Evolutionary conservation across 2,329 filamentous ascomycete species (phyloP), one percentile per base, ranked within the genome.

Genomic region (Neonectria hederae): DNA sequence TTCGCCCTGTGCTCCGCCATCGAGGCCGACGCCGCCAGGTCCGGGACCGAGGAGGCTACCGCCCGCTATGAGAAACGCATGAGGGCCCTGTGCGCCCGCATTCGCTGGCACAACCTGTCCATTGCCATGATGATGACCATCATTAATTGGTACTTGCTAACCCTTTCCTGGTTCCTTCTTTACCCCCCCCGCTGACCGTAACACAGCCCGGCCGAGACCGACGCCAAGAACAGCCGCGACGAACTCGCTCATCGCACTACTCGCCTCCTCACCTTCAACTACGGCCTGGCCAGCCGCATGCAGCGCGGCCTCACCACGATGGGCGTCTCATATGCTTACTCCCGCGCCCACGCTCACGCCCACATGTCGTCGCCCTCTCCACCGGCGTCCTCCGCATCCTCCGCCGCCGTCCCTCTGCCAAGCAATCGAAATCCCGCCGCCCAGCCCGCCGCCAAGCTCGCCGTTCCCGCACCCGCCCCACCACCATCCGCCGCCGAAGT

Each of bases 111-210:
- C 68, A 78, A 77, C 51, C 68, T 80, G 21, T 79, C 77, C n/a
- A 78, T 79, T 69, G 77, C 76, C 17, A 77, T 79, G 74, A 78
- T 80, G 73, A 78, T 77, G 72, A 80, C 77, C 5, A 77, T 80
- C 45, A 68, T 80, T 21, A 79, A 80, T 68, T 80, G 78, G 78
- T 79, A 69, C 69, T 21, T 11, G 8, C 74, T 67, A 21, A 26
- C 26, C 42, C 35, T 11, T 19, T 14, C 49, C 40, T 48, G 17
- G 22, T 21, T 21, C 49, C 24, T 30, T 26, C 26, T 49, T 35
- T 22, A 35, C 42, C 17, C 22, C 7, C 35, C 14, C 35, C 17
- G 14, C 35, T 38, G 35, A 38, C 35, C 14, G 32, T 46, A 30
- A 19, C 54, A 13, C 55, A 79, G 78, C 61, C 77, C 76, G 4